Conservation (phyloP, 495 filamentous ascomycete genomes). For the Rhypophila decipiens region DNA sequence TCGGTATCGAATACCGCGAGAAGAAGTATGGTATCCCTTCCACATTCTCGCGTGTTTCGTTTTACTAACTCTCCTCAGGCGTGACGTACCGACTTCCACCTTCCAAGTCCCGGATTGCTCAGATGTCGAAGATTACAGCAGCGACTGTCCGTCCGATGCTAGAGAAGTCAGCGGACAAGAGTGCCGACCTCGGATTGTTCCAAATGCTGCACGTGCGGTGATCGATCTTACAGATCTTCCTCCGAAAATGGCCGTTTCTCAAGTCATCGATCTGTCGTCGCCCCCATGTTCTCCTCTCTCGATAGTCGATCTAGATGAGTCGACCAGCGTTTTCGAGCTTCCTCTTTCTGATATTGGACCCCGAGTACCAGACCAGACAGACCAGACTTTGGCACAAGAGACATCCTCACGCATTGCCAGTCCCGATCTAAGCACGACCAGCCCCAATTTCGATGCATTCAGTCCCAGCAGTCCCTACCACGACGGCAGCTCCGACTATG, state of each 20-base stretch:
- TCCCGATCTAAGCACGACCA: no score
- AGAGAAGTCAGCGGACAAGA: no score
- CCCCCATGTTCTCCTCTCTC: constrained; percentile 1
- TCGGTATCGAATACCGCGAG: constrained; percentile 13
- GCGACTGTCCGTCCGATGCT: no score
- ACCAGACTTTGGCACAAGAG: no score
- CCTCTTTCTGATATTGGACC: not conserved
- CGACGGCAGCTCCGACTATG: no score
- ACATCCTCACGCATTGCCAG: no score
- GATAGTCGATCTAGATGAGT: not conserved
- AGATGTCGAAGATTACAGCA: constrained; percentile 1
- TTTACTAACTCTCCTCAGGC: no score
- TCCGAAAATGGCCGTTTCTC: not conserved
- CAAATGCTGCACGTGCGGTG: no score
- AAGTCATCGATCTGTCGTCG: constrained; percentile 17
- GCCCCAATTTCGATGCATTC: no score
- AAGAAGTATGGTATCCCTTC: constrained; percentile 4
- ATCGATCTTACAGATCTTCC: constrained; percentile 17
- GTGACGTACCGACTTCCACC: constrained; percentile 8
- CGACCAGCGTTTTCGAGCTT: not conserved
- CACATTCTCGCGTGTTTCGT: not conserved
- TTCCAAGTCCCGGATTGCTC: constrained; percentile 21
- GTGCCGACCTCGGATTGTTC: no score
- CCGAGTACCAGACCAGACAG: no score
- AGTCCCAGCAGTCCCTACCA: no score